These are phyloP conservation scores for Carnegiea gigantea DNA, from an alignment of 179 eudicot genomes.

Conservation along the genomic window DNA sequence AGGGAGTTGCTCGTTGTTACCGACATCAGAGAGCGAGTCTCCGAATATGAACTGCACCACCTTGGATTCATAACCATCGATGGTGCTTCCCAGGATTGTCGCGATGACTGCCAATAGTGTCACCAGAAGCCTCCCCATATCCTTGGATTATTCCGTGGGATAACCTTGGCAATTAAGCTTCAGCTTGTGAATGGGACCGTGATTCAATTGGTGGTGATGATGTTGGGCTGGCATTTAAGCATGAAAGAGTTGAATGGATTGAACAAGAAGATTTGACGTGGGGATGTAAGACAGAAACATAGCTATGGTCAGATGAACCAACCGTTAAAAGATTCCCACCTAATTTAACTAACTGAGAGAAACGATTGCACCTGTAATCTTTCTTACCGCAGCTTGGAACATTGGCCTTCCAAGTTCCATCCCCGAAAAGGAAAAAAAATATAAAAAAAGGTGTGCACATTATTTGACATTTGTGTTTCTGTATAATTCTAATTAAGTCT, in stretches of 20 bases:
- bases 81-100: constrained; percentile 25
- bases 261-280: neutral
- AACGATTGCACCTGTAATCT: neutral
- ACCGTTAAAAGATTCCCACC: constrained; percentile 43
- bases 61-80: constrained; percentile 51
- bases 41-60: constrained; percentile 92
- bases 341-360: constrained; percentile 40
- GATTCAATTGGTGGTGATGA: neutral
- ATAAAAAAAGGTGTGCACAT: too few relatives aligned
- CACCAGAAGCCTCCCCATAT: constrained; percentile 27
- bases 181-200: neutral
- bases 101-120: constrained; percentile 22
- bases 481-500: too few relatives aligned
- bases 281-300: constrained; percentile 7
- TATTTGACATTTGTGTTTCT: too few relatives aligned
- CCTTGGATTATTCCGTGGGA: neutral
- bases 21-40: constrained; percentile 84
- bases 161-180: neutral
- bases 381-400: neutral
- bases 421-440: too few relatives aligned
- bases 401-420: neutral
- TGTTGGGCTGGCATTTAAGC: constrained; percentile 23
- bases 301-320: constrained; percentile 48
- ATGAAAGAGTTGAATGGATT: neutral
- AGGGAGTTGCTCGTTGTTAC: constrained; percentile 64